Conservation (phyloP, 306 rosid species). For the Trifolium fragiferum region DNA sequence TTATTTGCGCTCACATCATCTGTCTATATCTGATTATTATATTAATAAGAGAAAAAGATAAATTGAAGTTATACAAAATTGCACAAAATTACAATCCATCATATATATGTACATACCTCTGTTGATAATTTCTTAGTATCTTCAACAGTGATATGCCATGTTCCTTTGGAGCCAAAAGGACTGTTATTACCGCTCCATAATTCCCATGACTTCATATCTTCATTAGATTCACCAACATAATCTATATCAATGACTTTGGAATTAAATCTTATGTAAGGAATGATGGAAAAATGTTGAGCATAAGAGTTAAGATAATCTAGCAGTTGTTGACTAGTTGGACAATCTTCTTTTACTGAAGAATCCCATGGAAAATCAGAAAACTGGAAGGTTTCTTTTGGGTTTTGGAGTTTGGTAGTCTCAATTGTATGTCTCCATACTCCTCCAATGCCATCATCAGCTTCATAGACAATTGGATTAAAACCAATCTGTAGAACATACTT, state of each 20-base stretch:
- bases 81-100: neutral
- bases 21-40: too few species aligned
- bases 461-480: constrained; percentile 52
- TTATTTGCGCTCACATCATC: too few species aligned
- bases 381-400: constrained; percentile 17
- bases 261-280: constrained; percentile 50
- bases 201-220: constrained; percentile 17
- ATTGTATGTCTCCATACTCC: constrained; percentile 57
- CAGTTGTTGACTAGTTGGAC: constrained; percentile 48
- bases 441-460: constrained; percentile 52
- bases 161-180: constrained; percentile 6
- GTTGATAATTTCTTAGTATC: neutral
- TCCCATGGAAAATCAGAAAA: constrained; percentile 65
- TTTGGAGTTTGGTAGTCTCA: constrained; percentile 59
- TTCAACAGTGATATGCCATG: constrained; percentile 4
- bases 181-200: neutral
- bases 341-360: constrained; percentile 40
- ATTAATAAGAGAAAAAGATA: too few species aligned
- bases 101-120: neutral
- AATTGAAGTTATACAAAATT: neutral
- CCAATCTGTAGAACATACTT: constrained; percentile 50
- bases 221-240: constrained; percentile 44
- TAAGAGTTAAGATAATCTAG: constrained; percentile 50
- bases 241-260: constrained; percentile 52
- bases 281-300: constrained; percentile 48